A percentile compares a stretch with the other conserved stretches of the same genome.
Evolutionary conservation across 2,329 filamentous ascomycete genomes (phyloP).

Genomic region (Paecilomyces fulvus): DNA sequence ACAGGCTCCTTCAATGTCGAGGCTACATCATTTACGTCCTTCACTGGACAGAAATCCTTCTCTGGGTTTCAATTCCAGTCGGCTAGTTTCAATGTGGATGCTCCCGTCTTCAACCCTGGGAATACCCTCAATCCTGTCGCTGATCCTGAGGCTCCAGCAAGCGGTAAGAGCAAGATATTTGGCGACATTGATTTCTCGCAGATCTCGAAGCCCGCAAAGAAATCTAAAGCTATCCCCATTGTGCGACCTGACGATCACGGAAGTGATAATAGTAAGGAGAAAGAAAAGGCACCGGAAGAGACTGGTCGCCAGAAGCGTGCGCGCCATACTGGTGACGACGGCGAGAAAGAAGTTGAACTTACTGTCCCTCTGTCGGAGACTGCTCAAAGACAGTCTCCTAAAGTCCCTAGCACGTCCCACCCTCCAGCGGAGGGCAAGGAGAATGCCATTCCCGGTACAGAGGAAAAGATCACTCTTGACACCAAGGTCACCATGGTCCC

Average conservation of each 20-base stretch:
- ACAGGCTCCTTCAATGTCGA: constrained; percentile 2
- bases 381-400: constrained; percentile 18
- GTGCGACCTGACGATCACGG: constrained; percentile 53
- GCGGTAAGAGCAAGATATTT: constrained; percentile 48
- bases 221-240: constrained; percentile 78
- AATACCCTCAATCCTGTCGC: constrained; percentile 20
- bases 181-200: constrained; percentile 57
- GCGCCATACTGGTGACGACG: constrained; percentile 55
- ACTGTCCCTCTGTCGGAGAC: constrained; percentile 34
- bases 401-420: constrained; percentile 16
- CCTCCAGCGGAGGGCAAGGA: constrained; percentile 28
- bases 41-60: constrained; percentile 8
- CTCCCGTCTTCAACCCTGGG: constrained; percentile 64
- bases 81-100: constrained; percentile 65
- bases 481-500: constrained; percentile 30
- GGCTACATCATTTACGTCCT: constrained; percentile 47
- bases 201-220: constrained; percentile 57
- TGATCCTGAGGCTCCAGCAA: constrained; percentile 12
- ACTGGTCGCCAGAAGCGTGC: constrained; percentile 68
- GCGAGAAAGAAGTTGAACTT: constrained; percentile 67
- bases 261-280: constrained; percentile 29
- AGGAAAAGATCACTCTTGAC: constrained; percentile 23
- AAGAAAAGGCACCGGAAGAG: constrained; percentile 54
- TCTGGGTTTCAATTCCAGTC: constrained; percentile 57
- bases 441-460: constrained; percentile 26